Base-by-base conservation (phyloP, 2,329 filamentous ascomycete species). In the Clarireedia homoeocarpa region DNA sequence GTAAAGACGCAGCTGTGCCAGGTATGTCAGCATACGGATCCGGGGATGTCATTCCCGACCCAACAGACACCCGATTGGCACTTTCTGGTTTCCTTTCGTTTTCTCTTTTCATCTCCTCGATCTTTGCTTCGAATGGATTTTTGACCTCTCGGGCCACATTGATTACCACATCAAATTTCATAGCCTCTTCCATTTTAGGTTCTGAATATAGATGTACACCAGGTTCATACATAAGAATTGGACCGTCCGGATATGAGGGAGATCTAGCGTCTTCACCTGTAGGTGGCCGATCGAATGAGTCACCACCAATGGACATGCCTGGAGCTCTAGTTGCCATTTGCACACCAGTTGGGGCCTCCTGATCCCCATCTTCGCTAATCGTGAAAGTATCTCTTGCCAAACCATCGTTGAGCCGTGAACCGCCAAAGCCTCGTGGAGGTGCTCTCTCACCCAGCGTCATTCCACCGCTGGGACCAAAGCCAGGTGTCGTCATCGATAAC, bases 81-180 rank as follows among this genome's bases (percentile, higher is more conserved):
- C 70, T 50, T 63, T 62, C 58, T 6, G 59, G 56, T 30, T 59
- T 59, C 47, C 65, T 65, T 5, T 61, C 63, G 34, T 58, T 64
- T 47, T 58, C 58, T 59, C 54, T 69, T 62, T 63, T 65, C 60
- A 55, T 69, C 63, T 64, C 66, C 6, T 72, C 72, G 65, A 92
- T 89, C 59, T 56, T 69, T 62, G 63, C 66, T 9, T 73, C 72
- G 66, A 92, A 90, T 0, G 89, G 89, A 65, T 94, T 91, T 56
- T 78, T 77, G 2, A 94, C 89, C 71, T 95, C 89, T 57, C 86
- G 84, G 1, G 89, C 89, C 6, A 92, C 89, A 61, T 95, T 95
- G 67, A 94, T 84, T 17, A 95, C 83, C 2, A 92, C 85, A 63
- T 94, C 89, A 62, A 91, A 95, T 36, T 81, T 77, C 10, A 85